Base-by-base conservation (phyloP, 305 asterid species). In the Fraxinus greggii region DNA sequence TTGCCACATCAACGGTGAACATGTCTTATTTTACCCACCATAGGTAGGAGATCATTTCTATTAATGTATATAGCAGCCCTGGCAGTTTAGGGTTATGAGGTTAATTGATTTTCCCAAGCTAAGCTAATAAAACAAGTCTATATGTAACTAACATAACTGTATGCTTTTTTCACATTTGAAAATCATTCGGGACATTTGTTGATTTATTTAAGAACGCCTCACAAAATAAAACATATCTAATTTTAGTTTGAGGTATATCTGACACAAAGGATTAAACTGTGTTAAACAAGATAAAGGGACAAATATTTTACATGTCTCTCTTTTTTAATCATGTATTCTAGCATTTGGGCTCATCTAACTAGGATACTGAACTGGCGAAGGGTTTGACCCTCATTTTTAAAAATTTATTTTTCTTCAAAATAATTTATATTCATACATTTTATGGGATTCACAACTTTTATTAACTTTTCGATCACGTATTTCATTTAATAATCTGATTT, bases 71-170 rank as follows among this genome's bases (percentile, higher is more conserved):
- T 29, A 29, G 89, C 89, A 86, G 84, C 81, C 85, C 88, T 83
- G 79, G 93, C 86, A 85, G 94, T 89, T 89, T 93, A 84, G 89
- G 83, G 93, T 92, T 89, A 96, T 89, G 82, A 89, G 19, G n/a
- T 48, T 17, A 13, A 48, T 48, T 51, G n/a, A 51, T 51, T 51
- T 51, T n/a, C 63, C 63, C 19, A 51, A n/a, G 23, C 63, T 51
- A 51, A 4, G 63, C 7, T n/a, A 3, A 4, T 4, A 15, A 15
- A 54, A 54, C 5, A 54, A 13, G 15, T 42, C 54, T 42, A 42
- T 1, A n/a, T 54, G 54, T 56, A 51, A 83, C 51, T 23, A 81
- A 72, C 32, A 35, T 32, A 77, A 81, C 38, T 79, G 65, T 78
- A 77, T 65, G 38, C 84, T 80, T 79, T 86, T 84, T 83, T 63